A percentile compares a stretch with the other conserved stretches of the same genome.
Evolutionary conservation across 495 filamentous ascomycete species (phyloP).

Genomic region (Podospora appendiculata): DNA sequence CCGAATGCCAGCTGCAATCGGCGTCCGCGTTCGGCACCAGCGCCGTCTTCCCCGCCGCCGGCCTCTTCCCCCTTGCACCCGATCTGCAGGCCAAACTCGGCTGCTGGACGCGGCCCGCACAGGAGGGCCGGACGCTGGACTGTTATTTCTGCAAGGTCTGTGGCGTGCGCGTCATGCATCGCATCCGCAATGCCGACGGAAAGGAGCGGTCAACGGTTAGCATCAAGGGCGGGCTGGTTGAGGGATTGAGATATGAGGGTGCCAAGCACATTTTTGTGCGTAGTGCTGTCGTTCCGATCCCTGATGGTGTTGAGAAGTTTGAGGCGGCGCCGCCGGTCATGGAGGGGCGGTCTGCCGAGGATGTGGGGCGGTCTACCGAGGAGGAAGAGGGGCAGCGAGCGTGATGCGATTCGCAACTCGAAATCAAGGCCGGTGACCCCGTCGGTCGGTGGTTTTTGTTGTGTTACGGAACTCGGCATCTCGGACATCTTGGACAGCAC

Average conservation of each 20-base stretch:
- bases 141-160: slow-evolving; percentile 47
- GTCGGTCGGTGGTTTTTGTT: too few relatives aligned
- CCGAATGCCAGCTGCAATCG: slow-evolving; percentile 51
- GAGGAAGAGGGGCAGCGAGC: not conserved
- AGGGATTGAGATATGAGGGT: slow-evolving; percentile 29
- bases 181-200: slow-evolving; percentile 30
- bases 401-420: not conserved
- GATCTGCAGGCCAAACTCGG: slow-evolving; percentile 21
- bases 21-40: slow-evolving; percentile 50
- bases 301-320: slow-evolving; percentile 37
- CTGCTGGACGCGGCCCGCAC: slow-evolving; percentile 32
- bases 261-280: slow-evolving; percentile 33
- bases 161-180: slow-evolving; percentile 43
- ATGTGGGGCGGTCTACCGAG: not conserved
- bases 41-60: slow-evolving; percentile 33
- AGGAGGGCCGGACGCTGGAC: slow-evolving; percentile 36
- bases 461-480: too few relatives aligned
- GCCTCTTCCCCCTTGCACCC: slow-evolving; percentile 41
- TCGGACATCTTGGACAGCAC: too few relatives aligned
- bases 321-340: slow-evolving; percentile 24
- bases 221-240: slow-evolving; percentile 46
- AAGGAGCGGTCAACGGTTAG: slow-evolving; percentile 22
- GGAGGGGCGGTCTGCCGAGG: slow-evolving; percentile 4
- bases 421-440: too few relatives aligned
- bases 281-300: slow-evolving; percentile 43